Evolutionary conservation across 2,329 filamentous ascomycete genomes (phyloP), one percentile per base, ranked within the genome.

Genomic region (Venturia effusa): DNA sequence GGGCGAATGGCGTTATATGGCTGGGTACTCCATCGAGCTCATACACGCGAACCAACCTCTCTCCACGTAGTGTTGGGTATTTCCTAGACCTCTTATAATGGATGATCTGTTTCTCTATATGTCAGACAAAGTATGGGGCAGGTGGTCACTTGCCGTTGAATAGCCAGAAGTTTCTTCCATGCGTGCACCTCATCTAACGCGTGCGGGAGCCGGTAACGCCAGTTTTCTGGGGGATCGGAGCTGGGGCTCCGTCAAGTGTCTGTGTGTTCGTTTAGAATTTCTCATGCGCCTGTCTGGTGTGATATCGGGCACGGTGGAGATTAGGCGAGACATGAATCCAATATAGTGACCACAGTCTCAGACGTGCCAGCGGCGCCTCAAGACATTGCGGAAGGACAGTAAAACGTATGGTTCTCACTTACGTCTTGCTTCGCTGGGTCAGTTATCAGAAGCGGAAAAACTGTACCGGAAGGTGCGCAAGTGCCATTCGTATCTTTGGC

Each of bases 141-240:
- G 24, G 5, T 34, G 51, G 51, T 22, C 13, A 55, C 27, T 6
- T 15, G 13, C 13, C 13, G 27, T 32, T 34, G 11, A 19, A 4
- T 34, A 55, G 1, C 24, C 24, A 30, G 6, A 27, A 24, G 30
- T 32, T 55, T 13, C 7, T 48, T n/a, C 2, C 27, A 19, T n/a
- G 30, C 30, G 15, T n/a, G 51, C 17, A 34, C 4, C 15, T 30
- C 13, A 30, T 32, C 22, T 54, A 27, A 54, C 30, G 22, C 7
- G 24, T n/a, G 51, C 27, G 51, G 51, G 13, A 34, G 2, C 34
- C 51, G 30, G 27, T 32, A 32, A 13, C 24, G 51, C 51, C 19
- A 55, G 27, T n/a, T 55, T 34, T 55, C 51, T 55, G 51, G 51
- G 51, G 51, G 51, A 55, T 55, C 51, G 51, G 51, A 22, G 13